These are phyloP conservation scores for Torulaspora maleeae DNA, from an alignment of 805 yeast genomes.

Conservation along the genomic window DNA sequence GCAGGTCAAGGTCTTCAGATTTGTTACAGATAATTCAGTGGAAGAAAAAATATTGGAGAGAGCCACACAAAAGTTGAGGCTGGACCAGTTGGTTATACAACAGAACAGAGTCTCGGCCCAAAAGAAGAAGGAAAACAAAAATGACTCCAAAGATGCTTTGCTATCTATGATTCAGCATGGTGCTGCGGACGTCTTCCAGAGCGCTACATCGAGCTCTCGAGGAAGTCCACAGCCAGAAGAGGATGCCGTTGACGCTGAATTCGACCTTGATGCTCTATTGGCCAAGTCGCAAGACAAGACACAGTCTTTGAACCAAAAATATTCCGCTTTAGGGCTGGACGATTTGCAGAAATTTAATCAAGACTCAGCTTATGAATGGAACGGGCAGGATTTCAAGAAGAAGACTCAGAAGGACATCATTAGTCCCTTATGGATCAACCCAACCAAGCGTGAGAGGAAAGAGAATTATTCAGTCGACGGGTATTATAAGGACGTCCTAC, in stretches of 20 bases:
- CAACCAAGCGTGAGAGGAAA: conserved; percentile 78
- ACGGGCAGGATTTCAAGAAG: conserved; percentile 75
- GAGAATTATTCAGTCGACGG: conserved; percentile 84
- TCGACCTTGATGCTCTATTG: conserved; percentile 57
- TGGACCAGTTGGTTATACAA: conserved; percentile 79
- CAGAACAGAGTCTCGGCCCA: conserved; percentile 49
- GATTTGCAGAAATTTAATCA: conserved; percentile 73
- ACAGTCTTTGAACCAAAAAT: conserved; percentile 54
- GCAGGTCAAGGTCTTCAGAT: conserved; percentile 74
- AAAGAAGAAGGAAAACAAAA: conserved; percentile 31
- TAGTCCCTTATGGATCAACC: conserved; percentile 71
- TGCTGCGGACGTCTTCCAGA: conserved; percentile 56
- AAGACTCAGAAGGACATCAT: conserved; percentile 44
- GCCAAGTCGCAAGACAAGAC: conserved; percentile 61
- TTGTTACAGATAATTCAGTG: conserved; percentile 75
- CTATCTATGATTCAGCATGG: conserved; percentile 81
- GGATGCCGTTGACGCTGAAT: conserved; percentile 38
- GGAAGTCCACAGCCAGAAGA: conserved; percentile 31
- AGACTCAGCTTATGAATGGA: conserved; percentile 81
- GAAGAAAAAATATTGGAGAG: conserved; percentile 79
- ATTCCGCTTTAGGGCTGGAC: conserved; percentile 63
- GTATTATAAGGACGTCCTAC: conserved; percentile 76
- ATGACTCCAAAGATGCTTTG: conserved; percentile 60
- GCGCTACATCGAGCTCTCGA: conserved; percentile 18
- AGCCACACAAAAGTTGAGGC: conserved; percentile 72